phyloP scores from a whole-genome alignment of 192 early-diverging fungal species.

The Endogone sp. region DNA sequence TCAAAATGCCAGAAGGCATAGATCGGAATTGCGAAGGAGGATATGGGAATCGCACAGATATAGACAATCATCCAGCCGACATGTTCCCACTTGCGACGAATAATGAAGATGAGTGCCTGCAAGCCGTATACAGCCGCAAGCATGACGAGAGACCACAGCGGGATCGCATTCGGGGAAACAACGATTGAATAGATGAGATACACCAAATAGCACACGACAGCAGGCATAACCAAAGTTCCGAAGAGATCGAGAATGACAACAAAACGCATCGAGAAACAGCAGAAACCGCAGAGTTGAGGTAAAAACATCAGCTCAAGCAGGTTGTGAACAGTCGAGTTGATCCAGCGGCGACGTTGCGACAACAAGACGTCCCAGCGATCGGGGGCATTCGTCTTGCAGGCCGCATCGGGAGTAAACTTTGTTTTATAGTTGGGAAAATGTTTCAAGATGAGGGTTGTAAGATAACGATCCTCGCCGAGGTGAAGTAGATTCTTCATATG shows the following conservation, averaged over 20 bases:
- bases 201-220: slow-evolving; percentile 80
- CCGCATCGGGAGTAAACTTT: slow-evolving; percentile 89
- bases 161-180: slow-evolving; percentile 53
- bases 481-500: slow-evolving; percentile 99
- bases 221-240: slow-evolving; percentile 91
- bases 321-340: slow-evolving; percentile 99
- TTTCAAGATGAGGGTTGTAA: slow-evolving; percentile 94
- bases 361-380: slow-evolving; percentile 90
- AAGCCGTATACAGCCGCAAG: slow-evolving; percentile 86
- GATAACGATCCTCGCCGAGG: slow-evolving; percentile 97
- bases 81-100: slow-evolving; percentile 72
- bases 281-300: slow-evolving; percentile 94
- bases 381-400: slow-evolving; percentile 91
- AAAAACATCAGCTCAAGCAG: slow-evolving; percentile 91
- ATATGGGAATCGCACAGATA: slow-evolving; percentile 86
- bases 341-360: slow-evolving; percentile 99
- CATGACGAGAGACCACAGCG: slow-evolving; percentile 81
- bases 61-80: slow-evolving; percentile 98
- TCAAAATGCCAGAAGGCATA: slow-evolving; percentile 99
- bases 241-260: slow-evolving; percentile 94
- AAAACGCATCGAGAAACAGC: slow-evolving; percentile 97
- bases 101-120: slow-evolving; percentile 82
- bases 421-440: slow-evolving; percentile 97
- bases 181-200: slow-evolving; percentile 75
- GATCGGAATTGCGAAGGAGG: slow-evolving; percentile 74